These are phyloP conservation scores for Sporothrix mexicana DNA, from an alignment of 2,329 filamentous ascomycete genomes.

Conservation along the genomic window DNA sequence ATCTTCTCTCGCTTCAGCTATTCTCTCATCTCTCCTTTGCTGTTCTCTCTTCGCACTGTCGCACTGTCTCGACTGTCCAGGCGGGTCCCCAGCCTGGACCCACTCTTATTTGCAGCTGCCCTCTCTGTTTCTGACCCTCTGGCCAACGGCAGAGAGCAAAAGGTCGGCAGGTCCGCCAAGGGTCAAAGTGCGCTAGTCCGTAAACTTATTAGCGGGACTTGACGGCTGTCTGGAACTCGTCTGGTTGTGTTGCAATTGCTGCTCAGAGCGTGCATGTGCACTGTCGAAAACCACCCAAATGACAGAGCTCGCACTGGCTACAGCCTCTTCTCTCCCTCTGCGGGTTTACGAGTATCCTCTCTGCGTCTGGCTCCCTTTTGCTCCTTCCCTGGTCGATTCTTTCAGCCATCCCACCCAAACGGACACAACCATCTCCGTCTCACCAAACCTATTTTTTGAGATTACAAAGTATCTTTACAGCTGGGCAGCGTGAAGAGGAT, in stretches of 20 bases:
- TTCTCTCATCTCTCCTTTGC: no score
- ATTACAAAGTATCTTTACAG: no score
- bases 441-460: neutral
- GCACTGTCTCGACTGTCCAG: constrained; percentile 24
- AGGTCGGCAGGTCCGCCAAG: constrained; percentile 7
- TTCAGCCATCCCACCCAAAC: constrained; percentile 7
- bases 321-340: no score
- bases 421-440: constrained; percentile 7
- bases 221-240: no score
- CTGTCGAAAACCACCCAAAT: neutral
- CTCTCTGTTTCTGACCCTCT: constrained; percentile 8
- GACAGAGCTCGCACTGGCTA: constrained; percentile 14
- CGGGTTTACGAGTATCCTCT: neutral
- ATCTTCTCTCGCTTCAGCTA: neutral
- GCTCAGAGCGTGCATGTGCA: neutral
- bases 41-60: neutral
- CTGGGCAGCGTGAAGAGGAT: neutral
- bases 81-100: neutral
- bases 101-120: neutral
- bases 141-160: constrained; percentile 26
- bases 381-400: constrained; percentile 21
- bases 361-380: neutral
- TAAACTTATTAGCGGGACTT: neutral
- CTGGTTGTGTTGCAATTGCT: constrained; percentile 21
- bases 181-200: constrained; percentile 20